phyloP scores from a whole-genome alignment of 169 alveolate genomes.

The Eimeria acervulina region DNA sequence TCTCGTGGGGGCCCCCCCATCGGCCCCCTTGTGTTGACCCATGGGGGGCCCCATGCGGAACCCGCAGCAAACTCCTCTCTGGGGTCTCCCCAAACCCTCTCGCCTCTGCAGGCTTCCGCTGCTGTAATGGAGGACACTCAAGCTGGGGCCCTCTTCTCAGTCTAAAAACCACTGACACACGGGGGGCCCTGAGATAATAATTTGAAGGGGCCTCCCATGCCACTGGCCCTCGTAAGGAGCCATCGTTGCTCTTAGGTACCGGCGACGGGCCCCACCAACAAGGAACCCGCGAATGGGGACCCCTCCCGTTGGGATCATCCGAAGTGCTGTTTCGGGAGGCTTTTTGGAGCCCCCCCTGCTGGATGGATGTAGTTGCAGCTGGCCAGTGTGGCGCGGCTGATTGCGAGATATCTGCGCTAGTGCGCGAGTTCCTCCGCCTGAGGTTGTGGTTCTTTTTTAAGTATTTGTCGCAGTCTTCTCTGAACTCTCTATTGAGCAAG shows the following conservation, averaged over 20 bases:
- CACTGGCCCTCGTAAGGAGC: not conserved
- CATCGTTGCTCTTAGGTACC: not conserved
- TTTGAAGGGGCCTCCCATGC: not conserved
- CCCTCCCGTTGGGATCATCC: not conserved
- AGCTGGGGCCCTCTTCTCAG: too few relatives aligned
- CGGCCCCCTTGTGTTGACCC: not conserved
- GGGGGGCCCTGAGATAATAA: not conserved
- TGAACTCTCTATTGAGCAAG: not conserved
- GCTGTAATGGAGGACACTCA: not conserved
- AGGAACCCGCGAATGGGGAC: not conserved
- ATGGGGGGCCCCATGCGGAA: not conserved
- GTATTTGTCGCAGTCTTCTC: conserved; percentile 13
- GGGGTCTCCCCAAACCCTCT: not conserved
- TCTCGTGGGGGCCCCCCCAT: not conserved
- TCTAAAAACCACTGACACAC: not conserved
- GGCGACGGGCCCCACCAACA: not conserved
- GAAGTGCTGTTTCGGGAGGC: not conserved
- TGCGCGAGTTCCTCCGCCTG: not conserved
- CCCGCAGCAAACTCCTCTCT: not conserved
- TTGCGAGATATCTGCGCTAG: not conserved
- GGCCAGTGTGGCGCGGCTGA: not conserved
- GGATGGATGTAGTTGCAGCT: not conserved
- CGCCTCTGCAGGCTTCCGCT: not conserved
- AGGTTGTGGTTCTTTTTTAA: not conserved
- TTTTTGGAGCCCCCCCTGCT: not conserved